These are phyloP conservation scores for Trichomonas tenax DNA, from an alignment of 208 protist species.

Conservation along the genomic window DNA sequence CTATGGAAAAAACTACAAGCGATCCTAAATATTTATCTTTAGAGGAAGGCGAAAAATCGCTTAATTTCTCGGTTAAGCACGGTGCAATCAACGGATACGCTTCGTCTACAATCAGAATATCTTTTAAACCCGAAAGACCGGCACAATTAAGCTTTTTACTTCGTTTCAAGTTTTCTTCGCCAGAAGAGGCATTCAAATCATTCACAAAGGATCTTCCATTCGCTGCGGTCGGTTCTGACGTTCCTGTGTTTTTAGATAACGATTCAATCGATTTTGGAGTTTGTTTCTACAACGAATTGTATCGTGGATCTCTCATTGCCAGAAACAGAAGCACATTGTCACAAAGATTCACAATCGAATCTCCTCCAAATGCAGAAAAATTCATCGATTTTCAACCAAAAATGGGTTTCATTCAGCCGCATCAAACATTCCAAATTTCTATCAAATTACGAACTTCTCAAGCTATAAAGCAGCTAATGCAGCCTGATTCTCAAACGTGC, in stretches of 20 bases:
- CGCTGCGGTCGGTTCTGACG: background rate
- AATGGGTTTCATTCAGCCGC: background rate
- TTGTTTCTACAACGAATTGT: background rate
- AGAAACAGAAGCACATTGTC: background rate
- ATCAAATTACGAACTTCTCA: background rate
- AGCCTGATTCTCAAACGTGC: background rate
- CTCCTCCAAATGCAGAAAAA: background rate
- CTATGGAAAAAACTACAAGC: background rate
- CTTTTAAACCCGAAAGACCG: background rate
- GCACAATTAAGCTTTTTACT: background rate
- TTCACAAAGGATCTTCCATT: background rate
- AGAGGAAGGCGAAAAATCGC: background rate
- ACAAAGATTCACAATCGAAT: background rate
- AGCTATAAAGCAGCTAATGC: background rate
- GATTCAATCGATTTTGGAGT: background rate
- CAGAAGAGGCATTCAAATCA: background rate
- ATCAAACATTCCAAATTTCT: background rate
- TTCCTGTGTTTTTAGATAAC: background rate
- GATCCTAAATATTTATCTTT: background rate
- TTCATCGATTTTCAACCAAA: slow-evolving; percentile 8
- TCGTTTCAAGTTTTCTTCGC: background rate
- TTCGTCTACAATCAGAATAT: background rate
- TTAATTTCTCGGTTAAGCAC: background rate
- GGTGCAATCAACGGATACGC: background rate
- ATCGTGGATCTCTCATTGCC: background rate